These are phyloP conservation scores for Davidsoniella neocaledoniae DNA, from an alignment of 2,329 filamentous ascomycete genomes.

Conservation along the genomic window DNA sequence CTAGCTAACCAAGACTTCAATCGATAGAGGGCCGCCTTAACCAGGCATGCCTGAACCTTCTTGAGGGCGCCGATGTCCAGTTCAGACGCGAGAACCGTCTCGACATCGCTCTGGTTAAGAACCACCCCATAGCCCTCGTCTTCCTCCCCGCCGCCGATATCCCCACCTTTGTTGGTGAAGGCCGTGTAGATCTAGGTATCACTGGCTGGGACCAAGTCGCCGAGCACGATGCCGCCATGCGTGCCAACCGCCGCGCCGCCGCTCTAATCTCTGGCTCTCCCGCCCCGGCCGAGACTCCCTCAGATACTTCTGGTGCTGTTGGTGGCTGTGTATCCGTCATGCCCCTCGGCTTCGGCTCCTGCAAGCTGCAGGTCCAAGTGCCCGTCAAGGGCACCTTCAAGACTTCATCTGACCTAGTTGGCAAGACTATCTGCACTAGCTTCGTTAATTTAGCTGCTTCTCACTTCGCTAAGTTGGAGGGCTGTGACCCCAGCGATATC, in stretches of 20 bases:
- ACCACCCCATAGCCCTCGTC: constrained; percentile 83
- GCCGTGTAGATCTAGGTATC: constrained; percentile 83
- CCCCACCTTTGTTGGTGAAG: constrained; percentile 91
- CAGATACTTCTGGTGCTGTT: constrained; percentile 24
- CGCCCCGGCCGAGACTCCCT: constrained; percentile 3
- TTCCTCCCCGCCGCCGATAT: constrained; percentile 97
- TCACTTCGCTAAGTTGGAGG: constrained; percentile 71
- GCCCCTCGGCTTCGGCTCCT: constrained; percentile 78
- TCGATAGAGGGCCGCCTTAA: constrained; percentile 76
- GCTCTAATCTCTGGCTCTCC: constrained; percentile 25
- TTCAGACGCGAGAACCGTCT: constrained; percentile 89
- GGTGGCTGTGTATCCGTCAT: constrained; percentile 69
- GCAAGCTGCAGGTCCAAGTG: constrained; percentile 93
- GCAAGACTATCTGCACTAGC: constrained; percentile 88
- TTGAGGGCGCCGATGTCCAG: constrained; percentile 87
- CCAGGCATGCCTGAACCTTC: constrained; percentile 71
- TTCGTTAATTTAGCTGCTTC: constrained; percentile 71
- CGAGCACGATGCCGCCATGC: constrained; percentile 61
- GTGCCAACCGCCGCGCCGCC: constrained; percentile 30
- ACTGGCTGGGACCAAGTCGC: constrained; percentile 85
- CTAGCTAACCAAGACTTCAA: constrained; percentile 13
- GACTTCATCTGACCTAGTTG: constrained; percentile 61
- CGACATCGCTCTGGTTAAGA: constrained; percentile 95
- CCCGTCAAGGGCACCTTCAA: constrained; percentile 64
- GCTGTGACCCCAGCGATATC: constrained; percentile 21